Evolutionary conservation across 495 filamentous ascomycete species (phyloP).

Genomic region (Neurospora sp.): DNA sequence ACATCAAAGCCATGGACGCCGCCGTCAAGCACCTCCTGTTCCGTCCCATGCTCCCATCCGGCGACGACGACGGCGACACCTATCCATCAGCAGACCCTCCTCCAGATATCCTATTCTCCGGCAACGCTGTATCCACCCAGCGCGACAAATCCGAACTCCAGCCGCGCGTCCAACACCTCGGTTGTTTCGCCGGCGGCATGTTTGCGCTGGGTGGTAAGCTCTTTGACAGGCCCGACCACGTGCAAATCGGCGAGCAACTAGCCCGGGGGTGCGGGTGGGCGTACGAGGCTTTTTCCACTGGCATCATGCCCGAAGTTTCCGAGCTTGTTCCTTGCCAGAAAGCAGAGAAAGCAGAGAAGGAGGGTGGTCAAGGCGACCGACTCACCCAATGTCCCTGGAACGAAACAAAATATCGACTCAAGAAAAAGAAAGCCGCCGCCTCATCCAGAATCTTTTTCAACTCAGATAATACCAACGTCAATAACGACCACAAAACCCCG

Average conservation of each 20-base stretch:
- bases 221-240: conserved; percentile 56
- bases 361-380: conserved; percentile 35
- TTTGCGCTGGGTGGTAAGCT: conserved; percentile 74
- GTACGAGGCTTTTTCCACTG: conserved; percentile 64
- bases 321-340: conserved; percentile 32
- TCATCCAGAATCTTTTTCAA: no score
- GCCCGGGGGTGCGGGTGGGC: conserved; percentile 92
- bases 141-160: conserved; percentile 13
- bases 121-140: conserved; percentile 24
- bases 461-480: no score
- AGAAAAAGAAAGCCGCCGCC: not conserved
- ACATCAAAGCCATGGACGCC: conserved; percentile 49
- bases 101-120: conserved; percentile 59
- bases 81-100: conserved; percentile 6
- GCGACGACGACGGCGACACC: not conserved
- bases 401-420: conserved; percentile 12
- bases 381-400: conserved; percentile 14
- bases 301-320: conserved; percentile 83
- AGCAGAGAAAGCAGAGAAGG: not conserved
- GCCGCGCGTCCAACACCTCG: conserved; percentile 38
- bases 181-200: conserved; percentile 88
- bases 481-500: conserved; percentile 19
- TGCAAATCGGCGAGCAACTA: conserved; percentile 70
- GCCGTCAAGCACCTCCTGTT: conserved; percentile 60
- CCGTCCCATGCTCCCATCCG: conserved; percentile 49